phyloP scores from a whole-genome alignment of 2,329 filamentous ascomycete genomes.

The Hortaea werneckii region DNA sequence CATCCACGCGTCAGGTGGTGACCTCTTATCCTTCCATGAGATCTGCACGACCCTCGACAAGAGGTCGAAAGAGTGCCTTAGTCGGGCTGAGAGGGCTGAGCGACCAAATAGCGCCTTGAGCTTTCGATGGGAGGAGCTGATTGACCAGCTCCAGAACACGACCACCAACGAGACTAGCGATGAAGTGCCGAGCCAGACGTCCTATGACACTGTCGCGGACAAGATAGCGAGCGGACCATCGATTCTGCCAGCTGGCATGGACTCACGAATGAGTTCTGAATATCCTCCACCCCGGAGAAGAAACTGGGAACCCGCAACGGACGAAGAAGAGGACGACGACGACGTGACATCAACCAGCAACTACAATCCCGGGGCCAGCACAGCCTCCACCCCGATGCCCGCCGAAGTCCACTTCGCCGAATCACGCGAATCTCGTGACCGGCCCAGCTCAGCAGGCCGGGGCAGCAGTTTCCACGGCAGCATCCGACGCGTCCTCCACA shows the following conservation, averaged over 20 bases:
- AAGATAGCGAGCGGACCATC: slow-evolving; percentile 19
- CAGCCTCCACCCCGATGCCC: slow-evolving; percentile 1
- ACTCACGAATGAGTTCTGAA: slow-evolving; percentile 7
- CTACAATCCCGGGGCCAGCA: neutral
- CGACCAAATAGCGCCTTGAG: slow-evolving; percentile 38
- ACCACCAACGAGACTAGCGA: slow-evolving; percentile 21
- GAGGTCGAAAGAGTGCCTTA: slow-evolving; percentile 41
- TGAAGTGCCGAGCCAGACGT: slow-evolving; percentile 6
- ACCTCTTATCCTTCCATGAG: slow-evolving; percentile 40
- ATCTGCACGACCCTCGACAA: slow-evolving; percentile 38
- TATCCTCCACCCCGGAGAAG: slow-evolving; percentile 2
- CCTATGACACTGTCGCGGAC: slow-evolving; percentile 18
- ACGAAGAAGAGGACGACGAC: slow-evolving; percentile 12
- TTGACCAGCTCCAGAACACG: slow-evolving; percentile 32
- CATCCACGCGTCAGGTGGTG: slow-evolving; percentile 29
- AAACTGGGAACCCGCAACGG: slow-evolving; percentile 11
- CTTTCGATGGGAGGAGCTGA: slow-evolving; percentile 44
- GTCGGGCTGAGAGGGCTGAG: slow-evolving; percentile 43
- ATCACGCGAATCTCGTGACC: slow-evolving; percentile 5
- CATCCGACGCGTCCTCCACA: slow-evolving; percentile 6
- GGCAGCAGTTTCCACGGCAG: slow-evolving; percentile 14
- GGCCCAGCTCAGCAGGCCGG: slow-evolving; percentile 15
- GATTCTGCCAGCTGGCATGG: slow-evolving; percentile 21
- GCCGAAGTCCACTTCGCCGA: neutral
- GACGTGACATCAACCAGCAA: neutral